These are phyloP conservation scores for Aspergillus aculeatinus DNA, from an alignment of 2,329 filamentous ascomycete genomes.

Conservation along the genomic window DNA sequence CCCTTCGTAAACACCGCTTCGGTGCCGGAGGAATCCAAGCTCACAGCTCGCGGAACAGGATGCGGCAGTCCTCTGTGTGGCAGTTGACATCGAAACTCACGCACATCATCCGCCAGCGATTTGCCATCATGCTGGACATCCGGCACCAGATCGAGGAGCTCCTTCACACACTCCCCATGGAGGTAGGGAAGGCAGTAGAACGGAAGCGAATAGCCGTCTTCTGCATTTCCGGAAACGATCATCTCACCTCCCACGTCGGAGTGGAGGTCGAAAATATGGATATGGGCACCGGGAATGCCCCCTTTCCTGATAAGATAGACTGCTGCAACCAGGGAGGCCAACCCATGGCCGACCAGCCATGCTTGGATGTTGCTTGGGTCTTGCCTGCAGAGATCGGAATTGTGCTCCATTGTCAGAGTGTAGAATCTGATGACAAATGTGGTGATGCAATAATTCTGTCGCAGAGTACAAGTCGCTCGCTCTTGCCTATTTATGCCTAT, in stretches of 20 bases:
- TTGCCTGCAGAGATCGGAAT: background rate
- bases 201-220: constrained; percentile 35
- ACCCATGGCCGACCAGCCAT: constrained; percentile 39
- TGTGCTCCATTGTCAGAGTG: too few species aligned
- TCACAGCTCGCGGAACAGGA: constrained; percentile 3
- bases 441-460: too few species aligned
- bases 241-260: constrained; percentile 31
- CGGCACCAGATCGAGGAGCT: constrained; percentile 33
- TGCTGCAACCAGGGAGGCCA: constrained; percentile 38
- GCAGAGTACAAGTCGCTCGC: too few species aligned
- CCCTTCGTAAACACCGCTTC: constrained; percentile 7
- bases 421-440: too few species aligned
- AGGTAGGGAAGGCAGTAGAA: constrained; percentile 35
- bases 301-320: constrained; percentile 37
- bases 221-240: constrained; percentile 25
- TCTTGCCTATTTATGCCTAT: too few species aligned
- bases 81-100: constrained; percentile 5
- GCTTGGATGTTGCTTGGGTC: constrained; percentile 16
- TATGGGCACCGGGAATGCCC: constrained; percentile 30
- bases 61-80: constrained; percentile 6
- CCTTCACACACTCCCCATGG: constrained; percentile 33
- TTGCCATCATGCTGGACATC: constrained; percentile 1
- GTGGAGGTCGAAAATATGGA: constrained; percentile 38
- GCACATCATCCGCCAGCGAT: constrained; percentile 5
- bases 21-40: background rate